These are phyloP conservation scores for Dactylellina cionopaga DNA, from an alignment of 2,329 filamentous ascomycete genomes.

Conservation along the genomic window DNA sequence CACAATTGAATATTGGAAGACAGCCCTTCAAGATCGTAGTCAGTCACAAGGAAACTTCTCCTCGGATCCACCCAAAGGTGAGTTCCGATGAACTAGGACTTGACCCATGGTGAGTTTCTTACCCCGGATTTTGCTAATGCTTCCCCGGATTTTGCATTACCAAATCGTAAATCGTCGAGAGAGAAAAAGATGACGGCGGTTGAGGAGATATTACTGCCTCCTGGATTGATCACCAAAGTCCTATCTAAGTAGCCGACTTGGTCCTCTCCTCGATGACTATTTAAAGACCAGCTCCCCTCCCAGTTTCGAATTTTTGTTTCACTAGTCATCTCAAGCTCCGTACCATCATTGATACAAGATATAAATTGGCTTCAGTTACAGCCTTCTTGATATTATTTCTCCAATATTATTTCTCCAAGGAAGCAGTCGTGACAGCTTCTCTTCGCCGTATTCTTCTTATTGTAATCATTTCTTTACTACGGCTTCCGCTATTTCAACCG, in stretches of 20 bases:
- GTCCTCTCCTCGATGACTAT: slow-evolving; percentile 28
- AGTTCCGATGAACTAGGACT: slow-evolving; percentile 37
- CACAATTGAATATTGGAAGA: slow-evolving; percentile 49
- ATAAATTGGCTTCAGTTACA: slow-evolving; percentile 35
- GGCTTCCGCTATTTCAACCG: neutral
- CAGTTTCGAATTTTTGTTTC: slow-evolving; percentile 45
- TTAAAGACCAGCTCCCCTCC: slow-evolving; percentile 37
- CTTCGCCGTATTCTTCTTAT: too few species aligned
- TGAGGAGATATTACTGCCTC: slow-evolving; percentile 35
- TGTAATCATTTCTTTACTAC: slow-evolving; percentile 2
- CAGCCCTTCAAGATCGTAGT: slow-evolving; percentile 51
- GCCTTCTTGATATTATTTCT: neutral
- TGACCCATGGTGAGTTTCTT: slow-evolving; percentile 50
- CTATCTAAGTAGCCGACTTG: slow-evolving; percentile 27
- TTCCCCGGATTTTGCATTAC: too few species aligned
- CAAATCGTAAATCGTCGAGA: slow-evolving; percentile 30
- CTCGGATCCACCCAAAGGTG: slow-evolving; percentile 44
- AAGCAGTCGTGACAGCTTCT: too few species aligned
- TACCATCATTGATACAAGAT: slow-evolving; percentile 21
- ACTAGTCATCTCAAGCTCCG: slow-evolving; percentile 33
- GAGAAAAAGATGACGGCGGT: slow-evolving; percentile 35
- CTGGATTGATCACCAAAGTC: slow-evolving; percentile 39
- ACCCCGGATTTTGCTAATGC: slow-evolving; percentile 53
- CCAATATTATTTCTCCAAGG: too few species aligned
- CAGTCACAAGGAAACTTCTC: slow-evolving; percentile 52